Evolutionary conservation across 1,284 basidiomycete species (phyloP).

Genomic region (Crepidotus sp.): DNA sequence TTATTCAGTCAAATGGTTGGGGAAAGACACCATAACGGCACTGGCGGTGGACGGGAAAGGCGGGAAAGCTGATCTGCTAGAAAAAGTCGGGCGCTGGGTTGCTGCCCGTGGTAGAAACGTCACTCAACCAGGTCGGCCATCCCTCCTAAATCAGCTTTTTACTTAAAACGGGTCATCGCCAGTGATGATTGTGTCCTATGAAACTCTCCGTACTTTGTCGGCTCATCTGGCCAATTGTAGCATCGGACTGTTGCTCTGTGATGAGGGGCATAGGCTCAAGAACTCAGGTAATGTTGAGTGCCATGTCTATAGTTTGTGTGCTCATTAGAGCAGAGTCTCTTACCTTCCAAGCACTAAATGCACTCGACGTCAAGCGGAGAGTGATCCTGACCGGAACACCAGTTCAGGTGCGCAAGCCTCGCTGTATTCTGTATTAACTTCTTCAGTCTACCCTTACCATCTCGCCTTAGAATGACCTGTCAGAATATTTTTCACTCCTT

Average conservation of each 20-base stretch:
- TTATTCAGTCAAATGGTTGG: constrained; percentile 81
- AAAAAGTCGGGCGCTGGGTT: constrained; percentile 80
- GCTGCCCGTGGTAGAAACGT: constrained; percentile 79
- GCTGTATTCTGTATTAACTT: background rate
- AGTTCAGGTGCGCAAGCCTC: constrained; percentile 57
- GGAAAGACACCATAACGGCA: constrained; percentile 71
- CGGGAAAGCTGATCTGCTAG: constrained; percentile 71
- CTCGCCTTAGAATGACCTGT: constrained; percentile 74
- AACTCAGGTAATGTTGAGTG: constrained; percentile 66
- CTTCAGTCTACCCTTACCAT: background rate
- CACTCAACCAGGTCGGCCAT: constrained; percentile 72
- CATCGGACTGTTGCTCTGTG: constrained; percentile 89
- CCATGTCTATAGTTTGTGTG: background rate
- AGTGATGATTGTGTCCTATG: constrained; percentile 99
- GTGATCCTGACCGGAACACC: constrained; percentile 97
- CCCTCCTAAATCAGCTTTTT: background rate
- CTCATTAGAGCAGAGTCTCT: constrained; percentile 53
- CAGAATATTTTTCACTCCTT: constrained; percentile 93
- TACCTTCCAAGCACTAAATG: constrained; percentile 83
- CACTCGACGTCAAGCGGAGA: constrained; percentile 84
- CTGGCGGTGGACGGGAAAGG: constrained; percentile 89
- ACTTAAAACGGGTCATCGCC: background rate
- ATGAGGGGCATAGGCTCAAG: constrained; percentile 96
- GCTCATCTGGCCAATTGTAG: constrained; percentile 69
- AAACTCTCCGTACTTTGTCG: constrained; percentile 83